These are phyloP conservation scores for Leccinum rimulosum DNA, from an alignment of 768 basidiomycete genomes.

Conservation along the genomic window DNA sequence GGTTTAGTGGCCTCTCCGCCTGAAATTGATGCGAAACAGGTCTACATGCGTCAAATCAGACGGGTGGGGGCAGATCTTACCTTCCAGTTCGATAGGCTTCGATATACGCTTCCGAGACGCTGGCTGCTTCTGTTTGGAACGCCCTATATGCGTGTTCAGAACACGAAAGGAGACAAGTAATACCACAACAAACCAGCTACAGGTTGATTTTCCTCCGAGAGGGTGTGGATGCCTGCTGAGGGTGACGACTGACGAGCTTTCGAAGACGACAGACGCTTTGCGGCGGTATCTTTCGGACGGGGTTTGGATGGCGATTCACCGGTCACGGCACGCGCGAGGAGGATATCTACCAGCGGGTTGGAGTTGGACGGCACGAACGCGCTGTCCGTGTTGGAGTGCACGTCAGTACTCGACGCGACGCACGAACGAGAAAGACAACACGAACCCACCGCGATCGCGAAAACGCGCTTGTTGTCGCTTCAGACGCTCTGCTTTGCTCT, in stretches of 20 bases:
- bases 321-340: slow-evolving; percentile 44
- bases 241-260: slow-evolving; percentile 4
- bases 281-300: neutral
- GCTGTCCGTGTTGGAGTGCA: slow-evolving; percentile 27
- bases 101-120: too few relatives aligned
- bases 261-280: slow-evolving; percentile 2
- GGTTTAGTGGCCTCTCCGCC: neutral
- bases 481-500: slow-evolving; percentile 58
- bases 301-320: slow-evolving; percentile 45
- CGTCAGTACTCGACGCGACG: neutral
- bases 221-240: neutral
- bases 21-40: too few relatives aligned
- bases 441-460: slow-evolving; percentile 66
- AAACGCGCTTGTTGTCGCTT: slow-evolving; percentile 60
- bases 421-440: slow-evolving; percentile 7
- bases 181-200: slow-evolving; percentile 14
- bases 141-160: slow-evolving; percentile 10
- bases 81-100: neutral
- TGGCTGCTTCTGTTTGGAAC: neutral
- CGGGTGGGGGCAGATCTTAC: neutral
- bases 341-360: slow-evolving; percentile 53
- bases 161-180: neutral
- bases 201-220: neutral
- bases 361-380: slow-evolving; percentile 49
- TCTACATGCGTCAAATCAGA: neutral